phyloP scores from a whole-genome alignment of 83 land plant species.

The Picea abies region DNA sequence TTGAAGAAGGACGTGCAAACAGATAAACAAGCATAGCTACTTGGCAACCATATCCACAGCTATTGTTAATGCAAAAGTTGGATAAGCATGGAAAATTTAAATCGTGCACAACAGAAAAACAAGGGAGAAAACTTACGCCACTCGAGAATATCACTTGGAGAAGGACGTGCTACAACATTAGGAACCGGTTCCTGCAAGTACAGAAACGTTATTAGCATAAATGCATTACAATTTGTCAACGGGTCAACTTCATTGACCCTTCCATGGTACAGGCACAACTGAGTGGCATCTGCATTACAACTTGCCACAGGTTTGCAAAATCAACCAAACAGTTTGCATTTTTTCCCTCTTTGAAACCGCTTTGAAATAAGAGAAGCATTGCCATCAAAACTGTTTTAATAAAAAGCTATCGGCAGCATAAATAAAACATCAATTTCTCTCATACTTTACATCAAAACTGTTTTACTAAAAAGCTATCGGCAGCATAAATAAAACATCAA shows the following conservation, averaged over 20 bases:
- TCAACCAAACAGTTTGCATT: too few species aligned
- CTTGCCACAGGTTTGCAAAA: too few species aligned
- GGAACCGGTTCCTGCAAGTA: conserved; percentile 85
- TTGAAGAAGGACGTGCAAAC: too few species aligned
- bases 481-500: neutral
- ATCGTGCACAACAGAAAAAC: neutral
- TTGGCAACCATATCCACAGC: neutral
- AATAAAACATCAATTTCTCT: neutral
- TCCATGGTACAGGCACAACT: too few species aligned
- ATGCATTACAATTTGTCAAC: neutral
- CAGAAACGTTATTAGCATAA: neutral
- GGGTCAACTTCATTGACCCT: neutral
- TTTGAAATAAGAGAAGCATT: neutral
- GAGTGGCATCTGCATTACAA: too few species aligned
- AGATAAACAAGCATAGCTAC: too few species aligned
- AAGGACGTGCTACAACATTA: conserved; percentile 85
- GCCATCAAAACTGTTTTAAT: neutral
- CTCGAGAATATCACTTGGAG: conserved; percentile 82
- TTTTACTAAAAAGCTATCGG: neutral
- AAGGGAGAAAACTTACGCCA: conserved; percentile 79
- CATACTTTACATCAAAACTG: conserved; percentile 94
- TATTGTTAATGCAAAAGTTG: neutral
- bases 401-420: neutral
- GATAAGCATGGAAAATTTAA: neutral
- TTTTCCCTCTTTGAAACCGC: neutral